Base-by-base conservation (phyloP, 768 basidiomycete species). In the Tulasnella sp. region DNA sequence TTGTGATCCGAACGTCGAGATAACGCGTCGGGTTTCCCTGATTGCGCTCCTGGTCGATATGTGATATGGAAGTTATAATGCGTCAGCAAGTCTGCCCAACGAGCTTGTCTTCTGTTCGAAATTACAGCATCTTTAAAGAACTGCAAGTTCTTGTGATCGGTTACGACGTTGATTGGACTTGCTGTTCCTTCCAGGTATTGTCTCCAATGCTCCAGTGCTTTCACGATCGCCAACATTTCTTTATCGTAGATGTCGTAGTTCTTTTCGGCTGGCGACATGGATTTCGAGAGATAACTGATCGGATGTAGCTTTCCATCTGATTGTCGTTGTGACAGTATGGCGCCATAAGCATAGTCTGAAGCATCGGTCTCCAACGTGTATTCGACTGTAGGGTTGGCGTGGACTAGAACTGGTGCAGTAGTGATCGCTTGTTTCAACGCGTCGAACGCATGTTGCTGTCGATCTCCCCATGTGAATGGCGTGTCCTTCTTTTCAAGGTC, bases 181-280 rank as follows among this genome's bases (percentile, higher is more conserved):
- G 8, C 9, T n/a, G 19, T 27, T 8, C 50, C 50, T 52, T 31
- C 9, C 5, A 27, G 7, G 50, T 52, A 52, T 27, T 52, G 50
- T 22, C 22, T 5, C 50, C 50, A 52, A 19, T 25, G 12, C 38
- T 55, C 29, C 21, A 60, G 38, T 31, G 59, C 50, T 22, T 51
- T 27, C 22, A 60, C 27, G 30, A 70, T 66, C 12, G 70, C 68
- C 9, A 69, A 60, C 9, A 70, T 46, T 51, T 71, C 70, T 58
- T 70, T 70, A 49, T 71, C 69, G 59, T 66, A 60, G 24, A 68
- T 65, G 27, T 63, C 59, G 60, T 71, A 62, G 31, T 55, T 62
- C 12, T 11, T 17, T 53, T 62, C 61, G 17, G 61, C 61, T 27
- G 60, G 42, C 11, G 42, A 34, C 30, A 62, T 38, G 12, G 45